Base-by-base conservation (phyloP, 1,284 basidiomycete species). In the Tilletiopsis washingtonensis region DNA sequence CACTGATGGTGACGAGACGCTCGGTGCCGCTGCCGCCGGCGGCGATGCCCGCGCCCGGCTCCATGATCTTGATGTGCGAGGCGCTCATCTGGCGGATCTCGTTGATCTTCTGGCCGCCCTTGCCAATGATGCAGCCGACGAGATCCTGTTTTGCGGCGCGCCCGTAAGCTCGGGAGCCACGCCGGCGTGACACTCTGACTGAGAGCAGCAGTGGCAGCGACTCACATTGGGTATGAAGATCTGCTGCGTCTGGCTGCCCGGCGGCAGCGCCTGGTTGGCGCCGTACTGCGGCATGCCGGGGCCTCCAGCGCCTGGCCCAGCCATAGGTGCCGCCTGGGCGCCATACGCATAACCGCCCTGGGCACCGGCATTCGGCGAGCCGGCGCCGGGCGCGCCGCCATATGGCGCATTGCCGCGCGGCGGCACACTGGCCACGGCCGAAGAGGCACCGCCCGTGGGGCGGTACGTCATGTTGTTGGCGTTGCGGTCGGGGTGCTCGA, bases 201-300 rank as follows among this genome's bases (percentile, higher is more conserved):
- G n/a, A n/a, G n/a, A n/a, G n/a, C n/a, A n/a, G n/a, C n/a, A n/a
- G n/a, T n/a, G n/a, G n/a, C 72, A n/a, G n/a, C n/a, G n/a, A n/a
- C n/a, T n/a, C n/a, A n/a, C n/a, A n/a, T 97, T 97, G 21, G 94
- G 94, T 62, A 98, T 96, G 74, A 88, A 99, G 61, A 99, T 96
- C 74, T 97, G 91, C 74, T 99, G 93, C 3, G 90, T 94, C 75
- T 96, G 91, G 49, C 87, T 77, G 60, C 73, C 73, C 9, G 75
- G 73, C 11, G 71, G 67, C 17, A 86, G 84, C 1, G 77, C 73
- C 12, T 78, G 76, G 34, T 76, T 56, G 24, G 49, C 46, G 11
- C 42, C 50, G 20, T 45, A 56, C 3, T 56, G 47, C 20, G 46
- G 32, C 47, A 43, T 50, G 15, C 21, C 43, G 12, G 40, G 40